Evolutionary conservation across 1,284 basidiomycete species (phyloP).

Genomic region (Malassezia dermatis): DNA sequence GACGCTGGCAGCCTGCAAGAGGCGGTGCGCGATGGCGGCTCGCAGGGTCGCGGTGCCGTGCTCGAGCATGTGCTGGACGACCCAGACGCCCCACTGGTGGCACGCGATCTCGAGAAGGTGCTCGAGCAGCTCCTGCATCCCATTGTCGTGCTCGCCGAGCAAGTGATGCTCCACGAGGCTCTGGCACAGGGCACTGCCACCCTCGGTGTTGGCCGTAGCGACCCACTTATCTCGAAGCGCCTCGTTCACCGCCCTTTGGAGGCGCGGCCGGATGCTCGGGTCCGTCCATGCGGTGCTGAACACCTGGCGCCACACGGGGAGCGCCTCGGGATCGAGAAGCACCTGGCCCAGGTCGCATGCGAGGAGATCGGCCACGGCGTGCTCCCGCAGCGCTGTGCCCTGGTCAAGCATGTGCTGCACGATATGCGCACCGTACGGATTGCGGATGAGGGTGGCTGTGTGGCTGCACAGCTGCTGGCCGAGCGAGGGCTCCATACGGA

Average conservation of each 20-base stretch:
- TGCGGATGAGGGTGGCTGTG: constrained; percentile 29
- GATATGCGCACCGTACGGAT: constrained; percentile 39
- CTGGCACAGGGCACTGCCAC: constrained; percentile 39
- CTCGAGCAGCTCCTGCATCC: constrained; percentile 35
- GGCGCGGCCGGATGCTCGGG: background rate
- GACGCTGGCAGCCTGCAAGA: constrained; percentile 23
- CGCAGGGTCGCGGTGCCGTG: constrained; percentile 26
- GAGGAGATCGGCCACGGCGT: constrained; percentile 33
- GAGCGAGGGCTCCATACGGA: constrained; percentile 16
- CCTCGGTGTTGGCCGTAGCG: constrained; percentile 30
- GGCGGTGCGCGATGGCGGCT: constrained; percentile 18
- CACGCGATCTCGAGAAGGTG: constrained; percentile 27
- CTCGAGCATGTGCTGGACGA: constrained; percentile 40
- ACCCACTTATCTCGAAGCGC: constrained; percentile 33
- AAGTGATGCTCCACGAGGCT: constrained; percentile 33
- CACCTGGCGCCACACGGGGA: constrained; percentile 40
- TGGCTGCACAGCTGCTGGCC: constrained; percentile 24
- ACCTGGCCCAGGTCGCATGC: constrained; percentile 23
- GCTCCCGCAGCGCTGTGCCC: constrained; percentile 16
- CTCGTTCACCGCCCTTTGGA: constrained; percentile 20
- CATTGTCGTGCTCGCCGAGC: constrained; percentile 11
- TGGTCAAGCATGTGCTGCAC: constrained; percentile 32
- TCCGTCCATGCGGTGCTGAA: constrained; percentile 29
- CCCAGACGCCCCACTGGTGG: constrained; percentile 47
- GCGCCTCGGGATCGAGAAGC: constrained; percentile 31